These are phyloP conservation scores for Cyberlindnera nakhonratchasimensis DNA, from an alignment of 805 yeast genomes.

Conservation along the genomic window DNA sequence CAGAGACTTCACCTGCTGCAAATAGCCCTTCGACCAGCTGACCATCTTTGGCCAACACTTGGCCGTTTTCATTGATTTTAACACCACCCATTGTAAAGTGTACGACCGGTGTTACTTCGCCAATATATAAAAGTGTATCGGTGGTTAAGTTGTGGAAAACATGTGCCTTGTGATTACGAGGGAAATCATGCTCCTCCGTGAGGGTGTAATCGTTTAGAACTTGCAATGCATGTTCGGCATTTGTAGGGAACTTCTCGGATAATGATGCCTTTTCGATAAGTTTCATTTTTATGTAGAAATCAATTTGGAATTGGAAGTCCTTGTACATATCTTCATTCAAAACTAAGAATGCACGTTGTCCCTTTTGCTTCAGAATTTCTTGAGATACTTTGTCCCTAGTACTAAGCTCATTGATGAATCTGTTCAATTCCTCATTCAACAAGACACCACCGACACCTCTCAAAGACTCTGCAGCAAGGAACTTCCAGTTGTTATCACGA, in stretches of 20 bases:
- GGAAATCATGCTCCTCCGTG: constrained; percentile 30
- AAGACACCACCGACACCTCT: constrained; percentile 59
- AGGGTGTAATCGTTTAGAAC: constrained; percentile 22
- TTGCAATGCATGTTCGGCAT: constrained; percentile 24
- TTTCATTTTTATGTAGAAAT: constrained; percentile 44
- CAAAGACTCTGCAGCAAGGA: constrained; percentile 57
- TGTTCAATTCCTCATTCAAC: constrained; percentile 37
- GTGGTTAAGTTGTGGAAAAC: constrained; percentile 29
- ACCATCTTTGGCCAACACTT: constrained; percentile 36
- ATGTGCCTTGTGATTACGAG: constrained; percentile 34
- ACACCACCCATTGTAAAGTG: constrained; percentile 72
- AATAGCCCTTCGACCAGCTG: constrained; percentile 41
- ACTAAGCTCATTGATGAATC: constrained; percentile 52
- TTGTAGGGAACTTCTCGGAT: constrained; percentile 28
- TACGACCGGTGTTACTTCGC: constrained; percentile 56
- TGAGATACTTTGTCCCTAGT: constrained; percentile 53
- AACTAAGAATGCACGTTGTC: constrained; percentile 33
- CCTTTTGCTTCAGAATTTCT: constrained; percentile 34
- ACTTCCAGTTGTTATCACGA: constrained; percentile 43
- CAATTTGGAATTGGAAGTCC: constrained; percentile 46
- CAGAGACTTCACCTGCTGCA: constrained; percentile 67
- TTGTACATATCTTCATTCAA: constrained; percentile 43
- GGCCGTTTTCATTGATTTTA: constrained; percentile 45
- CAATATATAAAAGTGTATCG: constrained; percentile 39
- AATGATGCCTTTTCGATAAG: constrained; percentile 32